Evolutionary conservation across 2,329 filamentous ascomycete genomes (phyloP).

Genomic region (Diaporthe vaccinii): DNA sequence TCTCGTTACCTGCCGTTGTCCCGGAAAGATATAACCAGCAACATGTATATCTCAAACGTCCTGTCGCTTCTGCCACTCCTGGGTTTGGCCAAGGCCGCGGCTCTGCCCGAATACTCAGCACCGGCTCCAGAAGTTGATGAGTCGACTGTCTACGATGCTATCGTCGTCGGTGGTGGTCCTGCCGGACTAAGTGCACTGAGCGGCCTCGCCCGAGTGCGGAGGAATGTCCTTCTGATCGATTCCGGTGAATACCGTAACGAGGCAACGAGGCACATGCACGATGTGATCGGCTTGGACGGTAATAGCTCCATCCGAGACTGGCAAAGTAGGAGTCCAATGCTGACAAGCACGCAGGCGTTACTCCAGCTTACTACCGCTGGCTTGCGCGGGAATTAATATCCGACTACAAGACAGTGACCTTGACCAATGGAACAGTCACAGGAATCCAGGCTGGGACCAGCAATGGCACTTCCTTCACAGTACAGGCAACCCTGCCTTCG

Average conservation of each 20-base stretch:
- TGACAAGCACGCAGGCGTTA: slow-evolving; percentile 57
- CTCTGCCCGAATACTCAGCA: neutral
- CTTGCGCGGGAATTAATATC: slow-evolving; percentile 66
- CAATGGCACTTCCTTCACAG: slow-evolving; percentile 61
- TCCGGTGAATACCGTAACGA: slow-evolving; percentile 70
- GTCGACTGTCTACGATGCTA: slow-evolving; percentile 61
- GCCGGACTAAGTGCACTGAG: slow-evolving; percentile 67
- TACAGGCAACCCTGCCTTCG: slow-evolving; percentile 52
- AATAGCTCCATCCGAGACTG: slow-evolving; percentile 33
- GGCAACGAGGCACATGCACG: slow-evolving; percentile 70
- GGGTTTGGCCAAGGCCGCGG: neutral
- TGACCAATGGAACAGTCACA: slow-evolving; percentile 52
- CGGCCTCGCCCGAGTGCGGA: slow-evolving; percentile 69
- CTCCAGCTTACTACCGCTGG: slow-evolving; percentile 67
- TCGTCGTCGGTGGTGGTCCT: slow-evolving; percentile 71
- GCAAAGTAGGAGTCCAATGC: neutral
- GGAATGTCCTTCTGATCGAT: slow-evolving; percentile 69
- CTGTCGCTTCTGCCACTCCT: slow-evolving; percentile 14
- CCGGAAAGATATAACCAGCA: neutral
- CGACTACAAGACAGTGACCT: slow-evolving; percentile 64
- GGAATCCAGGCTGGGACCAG: slow-evolving; percentile 1
- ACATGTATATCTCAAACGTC: slow-evolving; percentile 8
- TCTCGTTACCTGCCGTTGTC: neutral
- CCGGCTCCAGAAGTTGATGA: slow-evolving; percentile 20
- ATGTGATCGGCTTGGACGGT: slow-evolving; percentile 73